Base-by-base conservation (phyloP, 495 filamentous ascomycete species). In the Talaromyces thailandensis region DNA sequence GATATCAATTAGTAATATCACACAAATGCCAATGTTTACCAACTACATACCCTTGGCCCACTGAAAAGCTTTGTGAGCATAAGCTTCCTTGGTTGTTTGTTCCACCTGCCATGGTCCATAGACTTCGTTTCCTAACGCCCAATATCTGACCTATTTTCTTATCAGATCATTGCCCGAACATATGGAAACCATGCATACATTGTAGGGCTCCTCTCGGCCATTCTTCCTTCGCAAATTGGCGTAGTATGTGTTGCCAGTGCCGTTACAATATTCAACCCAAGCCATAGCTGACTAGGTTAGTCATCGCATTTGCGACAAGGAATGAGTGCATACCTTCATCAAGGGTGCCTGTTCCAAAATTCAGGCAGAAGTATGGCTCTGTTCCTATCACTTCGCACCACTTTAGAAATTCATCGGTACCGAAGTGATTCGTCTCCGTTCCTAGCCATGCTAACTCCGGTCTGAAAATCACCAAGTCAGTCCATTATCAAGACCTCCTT, bases 201-300 rank as follows among this genome's bases (percentile, higher is more conserved):
- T 83, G 71, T 92, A 92, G 6, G 89, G 89, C 68, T 90, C 81
- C 59, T 85, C 76, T 23, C 79, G 83, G 1, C 89, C 89, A 70
- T 92, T 86, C 64, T 86, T 81, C 16, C 89, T 79, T 18, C 89
- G 82, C 53, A 91, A 73, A 69, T 92, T 91, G 57, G 89, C 89
- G 72, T 89, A 92, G 75, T 91, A 81, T 12, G 89, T 93, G 70
- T 93, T 79, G 32, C 79, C 76, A 7, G 78, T 82, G 37, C 84
- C 83, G 68, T 91, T 92, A 76, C 89, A 92, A 72, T 93, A 93
- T 66, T 93, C 89, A 32, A 92, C 76, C 89, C 89, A 93, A 9
- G 76, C 88, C 56, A 93, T 75, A 6, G 85, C 85, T 80, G 65
- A 32, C 7, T 43, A 14, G 52, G 8, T 60, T 7, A 55, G 14